A percentile compares a stretch with the other conserved stretches of the same genome.
Conservation (phyloP, 768 basidiomycete species). For the Boletales sp. region DNA sequence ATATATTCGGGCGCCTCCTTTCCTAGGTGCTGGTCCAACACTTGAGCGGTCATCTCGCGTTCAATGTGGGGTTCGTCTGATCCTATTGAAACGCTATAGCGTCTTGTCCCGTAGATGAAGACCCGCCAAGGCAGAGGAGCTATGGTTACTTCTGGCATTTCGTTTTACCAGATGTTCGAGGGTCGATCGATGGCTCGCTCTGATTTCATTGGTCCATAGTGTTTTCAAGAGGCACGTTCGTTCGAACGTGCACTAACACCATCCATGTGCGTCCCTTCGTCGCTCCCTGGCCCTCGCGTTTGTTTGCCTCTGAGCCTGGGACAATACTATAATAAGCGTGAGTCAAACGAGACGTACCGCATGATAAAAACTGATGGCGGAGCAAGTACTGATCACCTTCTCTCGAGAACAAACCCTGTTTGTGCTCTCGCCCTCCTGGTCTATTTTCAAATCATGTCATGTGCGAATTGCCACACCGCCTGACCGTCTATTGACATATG, state of each 20-base stretch:
- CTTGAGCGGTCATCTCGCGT: too few species aligned
- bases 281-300: background rate
- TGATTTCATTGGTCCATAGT: background rate
- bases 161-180: background rate
- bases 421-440: background rate
- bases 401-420: background rate
- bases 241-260: background rate
- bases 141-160: background rate
- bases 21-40: too few species aligned
- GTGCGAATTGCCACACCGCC: background rate
- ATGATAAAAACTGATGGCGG: background rate
- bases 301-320: background rate
- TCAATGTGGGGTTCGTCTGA: too few species aligned
- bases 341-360: background rate
- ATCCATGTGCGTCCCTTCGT: background rate
- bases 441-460: background rate
- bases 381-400: background rate
- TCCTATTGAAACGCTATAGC: too few species aligned
- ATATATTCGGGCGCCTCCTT: too few species aligned
- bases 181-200: background rate
- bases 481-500: conserved; percentile 8
- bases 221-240: conserved; percentile 3
- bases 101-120: too few species aligned
- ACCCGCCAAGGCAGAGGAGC: too few species aligned
- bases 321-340: background rate